These are phyloP conservation scores for Heimioporus sp. DNA, from an alignment of 768 basidiomycete species.

Conservation along the genomic window DNA sequence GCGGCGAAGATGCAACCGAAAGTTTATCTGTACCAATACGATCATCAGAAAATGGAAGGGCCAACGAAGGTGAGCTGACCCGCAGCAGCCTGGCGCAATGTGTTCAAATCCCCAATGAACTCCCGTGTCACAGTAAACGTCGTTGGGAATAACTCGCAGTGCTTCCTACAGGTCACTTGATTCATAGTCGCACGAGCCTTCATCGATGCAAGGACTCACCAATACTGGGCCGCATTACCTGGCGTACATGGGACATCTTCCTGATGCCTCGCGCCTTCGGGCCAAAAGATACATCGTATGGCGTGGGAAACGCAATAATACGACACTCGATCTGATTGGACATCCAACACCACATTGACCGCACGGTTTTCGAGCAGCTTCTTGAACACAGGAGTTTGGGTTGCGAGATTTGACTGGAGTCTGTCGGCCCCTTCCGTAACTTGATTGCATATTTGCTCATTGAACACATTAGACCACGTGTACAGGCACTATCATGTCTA, in stretches of 20 bases:
- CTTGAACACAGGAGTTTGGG: constrained; percentile 1
- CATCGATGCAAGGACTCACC: constrained; percentile 14
- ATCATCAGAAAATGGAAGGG: not conserved
- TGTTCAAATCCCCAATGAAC: constrained; percentile 17
- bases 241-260: constrained; percentile 20
- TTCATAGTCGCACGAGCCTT: not conserved
- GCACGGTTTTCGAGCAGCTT: constrained; percentile 7
- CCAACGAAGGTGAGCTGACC: constrained; percentile 5
- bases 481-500: constrained; percentile 9
- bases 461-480: constrained; percentile 11
- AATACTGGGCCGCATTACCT: constrained; percentile 30
- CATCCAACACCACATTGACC: constrained; percentile 18
- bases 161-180: constrained; percentile 18
- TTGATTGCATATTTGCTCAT: not conserved
- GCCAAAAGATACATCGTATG: constrained; percentile 29
- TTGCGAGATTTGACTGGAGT: constrained; percentile 6
- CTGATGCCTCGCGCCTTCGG: constrained; percentile 19
- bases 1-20: constrained; percentile 32
- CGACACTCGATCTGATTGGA: not conserved
- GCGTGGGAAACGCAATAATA: constrained; percentile 31
- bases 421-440: constrained; percentile 11
- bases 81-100: constrained; percentile 29
- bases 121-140: constrained; percentile 18
- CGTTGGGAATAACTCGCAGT: constrained; percentile 31
- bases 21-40: constrained; percentile 20